Evolutionary conservation across 2,329 filamentous ascomycete species (phyloP).

Genomic region (Daldinia eschscholtzii): DNA sequence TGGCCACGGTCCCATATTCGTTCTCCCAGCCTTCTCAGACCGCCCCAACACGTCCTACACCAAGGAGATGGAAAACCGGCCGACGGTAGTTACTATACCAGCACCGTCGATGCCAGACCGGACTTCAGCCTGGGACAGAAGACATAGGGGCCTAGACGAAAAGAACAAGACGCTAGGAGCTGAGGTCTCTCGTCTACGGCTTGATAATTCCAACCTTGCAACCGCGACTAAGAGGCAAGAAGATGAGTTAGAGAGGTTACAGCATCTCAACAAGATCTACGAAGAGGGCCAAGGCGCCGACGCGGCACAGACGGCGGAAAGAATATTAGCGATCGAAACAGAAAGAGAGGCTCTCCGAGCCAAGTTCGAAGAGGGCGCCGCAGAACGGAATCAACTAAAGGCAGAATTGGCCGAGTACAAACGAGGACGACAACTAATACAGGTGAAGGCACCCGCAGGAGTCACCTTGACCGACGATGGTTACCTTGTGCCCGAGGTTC

Average conservation of each 20-base stretch:
- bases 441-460: neutral
- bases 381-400: constrained; percentile 8
- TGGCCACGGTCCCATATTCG: constrained; percentile 63
- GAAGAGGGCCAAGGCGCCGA: constrained; percentile 28
- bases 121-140: constrained; percentile 45
- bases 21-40: constrained; percentile 63
- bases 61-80: constrained; percentile 59
- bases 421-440: neutral
- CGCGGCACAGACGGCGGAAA: neutral
- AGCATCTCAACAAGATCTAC: constrained; percentile 34
- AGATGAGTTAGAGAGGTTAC: constrained; percentile 38
- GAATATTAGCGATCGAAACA: constrained; percentile 10
- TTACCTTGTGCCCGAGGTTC: constrained; percentile 1
- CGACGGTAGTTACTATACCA: constrained; percentile 54
- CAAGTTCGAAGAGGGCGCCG: constrained; percentile 12
- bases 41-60: constrained; percentile 62
- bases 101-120: constrained; percentile 39
- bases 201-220: constrained; percentile 25
- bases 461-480: neutral
- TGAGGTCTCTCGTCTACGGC: constrained; percentile 32
- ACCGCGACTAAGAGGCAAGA: constrained; percentile 26
- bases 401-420: constrained; percentile 23
- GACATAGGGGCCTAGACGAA: constrained; percentile 37
- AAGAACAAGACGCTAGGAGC: constrained; percentile 14
- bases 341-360: neutral